Evolutionary conservation across 139 green algal genomes (phyloP), one percentile per base, ranked within the genome.

Genomic region (Nannochloris sp.): DNA sequence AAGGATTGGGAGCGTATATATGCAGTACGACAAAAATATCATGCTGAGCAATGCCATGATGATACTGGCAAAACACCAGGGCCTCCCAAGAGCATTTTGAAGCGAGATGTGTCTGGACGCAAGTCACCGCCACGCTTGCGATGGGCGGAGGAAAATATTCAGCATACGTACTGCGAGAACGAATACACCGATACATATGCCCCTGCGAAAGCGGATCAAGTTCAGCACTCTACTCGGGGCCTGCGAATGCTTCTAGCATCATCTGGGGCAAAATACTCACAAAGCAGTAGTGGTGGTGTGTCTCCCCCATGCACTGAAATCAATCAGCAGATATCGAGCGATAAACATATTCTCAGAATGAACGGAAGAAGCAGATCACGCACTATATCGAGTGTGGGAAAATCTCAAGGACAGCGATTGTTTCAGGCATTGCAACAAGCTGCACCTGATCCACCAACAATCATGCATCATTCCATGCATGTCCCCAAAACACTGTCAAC

Each of bases 1-100:
- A 18, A 10, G 5, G 73, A 80, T 59, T 80, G 73, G 73, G 57
- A 62, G 23, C 73, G 70, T 31, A 50, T 80, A 29, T 70, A 67
- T 37, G 18, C 24, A 27, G 18, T 80, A 44, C 62, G 73, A 27
- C 62, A 67, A 58, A 65, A 61, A 44, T 64, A 60, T 36, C 18
- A 11, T 12, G 51, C 12, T 18, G 40, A 51, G 0, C 12, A 16
- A 31, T 15, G 19, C 18, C 19, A 29, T 18, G 15, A 29, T 25
- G 50, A 29, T 25, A 25, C 21, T 9, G 50, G 18, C 6, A 21
- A 29, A 34, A 23, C 25, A 21, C 63, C 27, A 29, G 27, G 27
- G 27, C 27, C 27, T 29, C 27, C 63, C 6, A 57, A 67, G 3
- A 67, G 68, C 68, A 73, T 73, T 31, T 29, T 73, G 11, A 73